phyloP scores from a whole-genome alignment of 192 early-diverging fungal genomes.

The Podila clonocystis region DNA sequence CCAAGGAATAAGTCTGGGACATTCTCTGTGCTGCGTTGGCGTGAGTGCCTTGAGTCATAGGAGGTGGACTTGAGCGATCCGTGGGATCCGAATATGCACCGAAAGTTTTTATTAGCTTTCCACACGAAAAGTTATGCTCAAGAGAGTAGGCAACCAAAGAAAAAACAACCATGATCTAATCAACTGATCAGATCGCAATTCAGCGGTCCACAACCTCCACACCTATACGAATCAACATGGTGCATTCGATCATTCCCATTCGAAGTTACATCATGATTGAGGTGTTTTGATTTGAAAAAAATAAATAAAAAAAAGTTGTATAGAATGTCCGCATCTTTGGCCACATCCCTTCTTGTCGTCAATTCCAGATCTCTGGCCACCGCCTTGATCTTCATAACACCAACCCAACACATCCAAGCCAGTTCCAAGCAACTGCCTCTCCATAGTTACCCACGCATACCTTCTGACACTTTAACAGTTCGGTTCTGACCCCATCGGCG shows the following conservation, averaged over 20 bases:
- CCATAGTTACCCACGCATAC: no score
- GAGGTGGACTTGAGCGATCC: no score
- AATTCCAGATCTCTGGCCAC: constrained; percentile 46
- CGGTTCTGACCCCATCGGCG: no score
- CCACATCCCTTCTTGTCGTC: constrained; percentile 48
- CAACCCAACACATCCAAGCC: constrained; percentile 27
- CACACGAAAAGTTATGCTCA: no score
- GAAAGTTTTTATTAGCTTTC: no score
- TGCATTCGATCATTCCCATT: neutral
- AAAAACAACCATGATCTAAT: no score
- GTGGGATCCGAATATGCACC: no score
- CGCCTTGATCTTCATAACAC: constrained; percentile 21
- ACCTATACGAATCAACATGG: neutral
- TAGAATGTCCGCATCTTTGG: constrained; percentile 46
- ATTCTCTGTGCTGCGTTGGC: neutral
- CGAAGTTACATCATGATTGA: neutral
- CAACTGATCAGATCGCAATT: no score
- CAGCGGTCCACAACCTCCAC: neutral
- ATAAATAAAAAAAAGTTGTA: constrained; percentile 6
- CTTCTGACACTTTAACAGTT: no score
- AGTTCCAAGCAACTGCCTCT: neutral
- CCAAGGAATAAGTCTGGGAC: neutral
- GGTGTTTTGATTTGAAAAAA: constrained; percentile 14
- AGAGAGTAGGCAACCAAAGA: no score
- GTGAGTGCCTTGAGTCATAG: neutral